phyloP scores from a whole-genome alignment of 2,329 filamentous ascomycete genomes.

The Tolypocladium pustulatum region DNA sequence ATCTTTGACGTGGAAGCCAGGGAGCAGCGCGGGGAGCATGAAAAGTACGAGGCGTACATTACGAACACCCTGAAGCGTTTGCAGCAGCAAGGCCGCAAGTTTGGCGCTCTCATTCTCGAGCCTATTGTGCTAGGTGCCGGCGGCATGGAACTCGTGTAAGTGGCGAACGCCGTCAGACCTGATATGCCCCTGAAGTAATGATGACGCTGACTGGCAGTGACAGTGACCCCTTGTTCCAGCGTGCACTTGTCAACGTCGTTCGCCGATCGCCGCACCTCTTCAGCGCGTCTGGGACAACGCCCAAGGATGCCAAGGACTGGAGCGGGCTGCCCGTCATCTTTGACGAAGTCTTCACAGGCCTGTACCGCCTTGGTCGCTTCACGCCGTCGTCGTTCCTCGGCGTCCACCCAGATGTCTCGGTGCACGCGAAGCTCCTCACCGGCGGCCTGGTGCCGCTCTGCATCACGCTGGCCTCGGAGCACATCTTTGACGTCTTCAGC shows the following conservation, averaged over 20 bases:
- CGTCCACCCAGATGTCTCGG: conserved; percentile 61
- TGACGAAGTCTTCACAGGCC: conserved; percentile 80
- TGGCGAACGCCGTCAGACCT: conserved; percentile 5
- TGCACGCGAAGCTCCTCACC: conserved; percentile 76
- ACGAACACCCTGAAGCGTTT: conserved; percentile 40
- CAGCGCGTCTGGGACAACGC: conserved; percentile 11
- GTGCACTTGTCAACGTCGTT: conserved; percentile 56
- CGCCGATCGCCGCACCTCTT: conserved; percentile 50
- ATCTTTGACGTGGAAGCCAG: conserved; percentile 51
- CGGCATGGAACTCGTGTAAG: conserved; percentile 71
- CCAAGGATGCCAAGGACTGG: conserved; percentile 37
- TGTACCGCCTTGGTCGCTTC: conserved; percentile 70
- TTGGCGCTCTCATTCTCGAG: conserved; percentile 72
- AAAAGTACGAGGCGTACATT: conserved; percentile 52
- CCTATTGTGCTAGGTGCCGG: conserved; percentile 73
- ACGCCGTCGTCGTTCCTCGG: conserved; percentile 60
- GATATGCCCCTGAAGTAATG: not conserved
- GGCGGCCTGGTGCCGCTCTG: conserved; percentile 71
- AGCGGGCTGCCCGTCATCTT: conserved; percentile 68
- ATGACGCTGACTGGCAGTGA: conserved; percentile 4
- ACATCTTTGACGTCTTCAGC: conserved; percentile 61
- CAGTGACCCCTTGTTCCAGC: conserved; percentile 74
- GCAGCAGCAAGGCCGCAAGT: conserved; percentile 46
- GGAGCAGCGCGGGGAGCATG: conserved; percentile 29
- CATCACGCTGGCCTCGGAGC: conserved; percentile 62